A percentile compares a stretch with the other conserved stretches of the same genome.
These are phyloP conservation scores for Aspergillus sp. DNA, from an alignment of 2,329 filamentous ascomycete species.

Conservation along the genomic window DNA sequence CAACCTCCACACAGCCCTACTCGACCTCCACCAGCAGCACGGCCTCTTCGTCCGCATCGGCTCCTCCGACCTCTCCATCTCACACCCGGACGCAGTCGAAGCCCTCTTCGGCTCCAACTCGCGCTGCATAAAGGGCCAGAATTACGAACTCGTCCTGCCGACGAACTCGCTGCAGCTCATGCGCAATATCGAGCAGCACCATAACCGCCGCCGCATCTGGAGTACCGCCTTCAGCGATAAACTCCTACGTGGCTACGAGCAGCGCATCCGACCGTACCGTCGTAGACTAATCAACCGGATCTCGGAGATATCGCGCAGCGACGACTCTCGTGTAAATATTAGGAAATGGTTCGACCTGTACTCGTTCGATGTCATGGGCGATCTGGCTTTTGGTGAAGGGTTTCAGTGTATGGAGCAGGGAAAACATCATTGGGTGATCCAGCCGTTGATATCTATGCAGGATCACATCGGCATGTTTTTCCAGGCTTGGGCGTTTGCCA, in stretches of 20 bases:
- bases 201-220: slow-evolving; percentile 43
- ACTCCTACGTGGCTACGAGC: slow-evolving; percentile 43
- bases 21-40: slow-evolving; percentile 33
- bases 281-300: slow-evolving; percentile 35
- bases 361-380: slow-evolving; percentile 19
- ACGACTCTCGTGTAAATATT: slow-evolving; percentile 32
- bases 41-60: slow-evolving; percentile 39
- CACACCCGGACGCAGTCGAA: slow-evolving; percentile 34
- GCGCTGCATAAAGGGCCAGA: slow-evolving; percentile 42
- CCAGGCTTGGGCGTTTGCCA: slow-evolving; percentile 9
- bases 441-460: slow-evolving; percentile 37
- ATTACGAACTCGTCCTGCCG: slow-evolving; percentile 40
- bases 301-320: slow-evolving; percentile 18
- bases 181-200: slow-evolving; percentile 39
- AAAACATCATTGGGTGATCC: slow-evolving; percentile 35
- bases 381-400: slow-evolving; percentile 12
- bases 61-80: slow-evolving; percentile 36
- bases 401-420: slow-evolving; percentile 11
- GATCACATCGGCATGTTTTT: slow-evolving; percentile 14
- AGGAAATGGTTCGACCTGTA: slow-evolving; percentile 35
- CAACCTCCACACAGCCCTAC: slow-evolving; percentile 13
- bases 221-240: slow-evolving; percentile 42
- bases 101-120: slow-evolving; percentile 39
- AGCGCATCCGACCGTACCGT: slow-evolving; percentile 35
- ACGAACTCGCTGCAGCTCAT: slow-evolving; percentile 40